Conservation (phyloP, 2,329 filamentous ascomycete genomes). For the Hymenoscyphus fructigenus region DNA sequence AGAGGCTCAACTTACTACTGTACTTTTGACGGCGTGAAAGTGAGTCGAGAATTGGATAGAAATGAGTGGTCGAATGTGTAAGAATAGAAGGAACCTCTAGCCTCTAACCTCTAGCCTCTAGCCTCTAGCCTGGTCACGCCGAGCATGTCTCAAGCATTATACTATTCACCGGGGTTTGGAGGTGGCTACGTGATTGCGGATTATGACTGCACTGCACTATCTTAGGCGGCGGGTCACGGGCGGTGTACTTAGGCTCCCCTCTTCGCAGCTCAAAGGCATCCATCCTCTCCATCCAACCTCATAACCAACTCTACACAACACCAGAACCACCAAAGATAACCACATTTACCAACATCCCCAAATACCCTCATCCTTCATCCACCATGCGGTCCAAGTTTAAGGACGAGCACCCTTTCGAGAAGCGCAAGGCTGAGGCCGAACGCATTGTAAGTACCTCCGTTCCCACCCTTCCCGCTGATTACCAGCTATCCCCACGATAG, state of each 20-base stretch:
- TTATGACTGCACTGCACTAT: too few species aligned
- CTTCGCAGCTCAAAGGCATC: not conserved
- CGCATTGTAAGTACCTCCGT: constrained; percentile 47
- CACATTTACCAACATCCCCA: constrained; percentile 5
- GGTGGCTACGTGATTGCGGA: too few species aligned
- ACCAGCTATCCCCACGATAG: constrained; percentile 10
- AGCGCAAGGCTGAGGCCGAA: constrained; percentile 99
- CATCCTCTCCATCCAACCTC: constrained; percentile 1
- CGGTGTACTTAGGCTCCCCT: not conserved
- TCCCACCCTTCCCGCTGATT: constrained; percentile 2
- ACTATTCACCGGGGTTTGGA: too few species aligned
- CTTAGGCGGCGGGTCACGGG: too few species aligned
- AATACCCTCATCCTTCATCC: constrained; percentile 24
- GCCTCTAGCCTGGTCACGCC: too few species aligned
- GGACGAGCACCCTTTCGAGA: constrained; percentile 99
- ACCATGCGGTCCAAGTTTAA: constrained; percentile 99
- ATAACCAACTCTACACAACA: constrained; percentile 9
- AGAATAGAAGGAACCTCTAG: too few species aligned
- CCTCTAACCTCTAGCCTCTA: too few species aligned
- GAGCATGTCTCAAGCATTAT: too few species aligned
- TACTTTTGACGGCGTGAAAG: too few species aligned
- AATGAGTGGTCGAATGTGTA: too few species aligned
- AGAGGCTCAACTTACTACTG: too few species aligned
- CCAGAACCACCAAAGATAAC: constrained; percentile 1
- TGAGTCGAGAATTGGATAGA: too few species aligned